Evolutionary conservation across 768 basidiomycete genomes (phyloP).

Genomic region (Dioszegia crocea): DNA sequence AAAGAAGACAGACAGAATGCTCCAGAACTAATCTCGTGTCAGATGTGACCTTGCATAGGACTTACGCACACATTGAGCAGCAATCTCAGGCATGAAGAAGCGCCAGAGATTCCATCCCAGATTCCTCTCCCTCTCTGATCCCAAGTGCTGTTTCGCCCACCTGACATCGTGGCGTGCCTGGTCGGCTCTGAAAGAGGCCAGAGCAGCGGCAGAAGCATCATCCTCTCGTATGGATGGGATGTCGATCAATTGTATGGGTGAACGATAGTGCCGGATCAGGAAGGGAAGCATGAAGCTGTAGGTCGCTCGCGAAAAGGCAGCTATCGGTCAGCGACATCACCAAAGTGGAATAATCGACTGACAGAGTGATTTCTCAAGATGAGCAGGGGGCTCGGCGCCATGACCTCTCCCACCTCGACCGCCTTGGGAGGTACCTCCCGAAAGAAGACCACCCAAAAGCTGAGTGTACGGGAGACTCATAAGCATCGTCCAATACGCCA

Average conservation of each 20-base stretch:
- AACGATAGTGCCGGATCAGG: conserved; percentile 37
- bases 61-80: conserved; percentile 35
- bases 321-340: conserved; percentile 22
- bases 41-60: background rate
- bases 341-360: background rate
- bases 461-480: conserved; percentile 38
- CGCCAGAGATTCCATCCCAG: conserved; percentile 32
- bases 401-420: conserved; percentile 32
- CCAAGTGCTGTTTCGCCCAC: conserved; percentile 23
- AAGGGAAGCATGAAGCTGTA: conserved; percentile 44
- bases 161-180: conserved; percentile 20
- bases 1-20: conserved; percentile 40
- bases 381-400: conserved; percentile 21
- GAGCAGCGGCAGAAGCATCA: conserved; percentile 31
- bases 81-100: conserved; percentile 33
- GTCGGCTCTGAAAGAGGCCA: conserved; percentile 36
- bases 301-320: conserved; percentile 35
- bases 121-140: conserved; percentile 22
- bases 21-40: conserved; percentile 25
- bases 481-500: conserved; percentile 31
- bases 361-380: conserved; percentile 43
- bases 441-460: conserved; percentile 29
- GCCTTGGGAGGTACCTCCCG: conserved; percentile 29
- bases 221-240: conserved; percentile 46
- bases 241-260: conserved; percentile 34